Base-by-base conservation (phyloP, 352 stramenopile species). In the Phytophthora podocarpi region DNA sequence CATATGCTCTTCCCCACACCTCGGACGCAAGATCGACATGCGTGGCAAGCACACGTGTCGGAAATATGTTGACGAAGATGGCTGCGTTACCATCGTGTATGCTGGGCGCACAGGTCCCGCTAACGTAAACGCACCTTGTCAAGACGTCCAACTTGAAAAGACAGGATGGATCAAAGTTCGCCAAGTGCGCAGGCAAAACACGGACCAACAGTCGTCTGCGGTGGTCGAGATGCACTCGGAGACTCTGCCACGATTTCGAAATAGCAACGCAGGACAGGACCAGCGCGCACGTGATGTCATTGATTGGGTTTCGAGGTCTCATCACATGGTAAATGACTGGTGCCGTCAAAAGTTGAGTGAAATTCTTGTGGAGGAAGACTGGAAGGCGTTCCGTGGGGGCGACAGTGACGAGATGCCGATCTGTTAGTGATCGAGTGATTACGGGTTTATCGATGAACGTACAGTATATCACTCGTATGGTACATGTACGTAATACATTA, bases 161-260 rank as follows among this genome's bases (percentile, higher is more conserved):
- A 51, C 61, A 10, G 61, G 54, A 15, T 70, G 61, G 61, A 60
- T 70, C 54, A 65, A 49, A 65, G 61, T 70, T 43, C 39, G 46
- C 5, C 39, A 45, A 35, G 1, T 42, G 7, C 23, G n/a, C 2
- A 13, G 10, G 6, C 15, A 52, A 26, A 30, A 28, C 28, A 6
- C 20, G 23, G 34, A 52, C 12, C 36, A 54, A n/a, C 39, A 39
- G 5, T 31, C 41, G 21, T 50, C 31, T 11, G 31, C 46, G 13
- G 30, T 65, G 23, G 32, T 70, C 5, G 61, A 70, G 21, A 60
- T 51, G 30, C 54, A 70, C 34, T 37, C 61, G 3, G 47, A 70
- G 34, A 51, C 16, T 11, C 13, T 55, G 8, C 61, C 54, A n/a
- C 46, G 39, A 2, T 70, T 70, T 34, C 61, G 26, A 41, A n/a